A percentile compares a stretch with the other conserved stretches of the same genome.
These are phyloP conservation scores for Melampsora americana DNA, from an alignment of 1,284 basidiomycete species.

Conservation along the genomic window DNA sequence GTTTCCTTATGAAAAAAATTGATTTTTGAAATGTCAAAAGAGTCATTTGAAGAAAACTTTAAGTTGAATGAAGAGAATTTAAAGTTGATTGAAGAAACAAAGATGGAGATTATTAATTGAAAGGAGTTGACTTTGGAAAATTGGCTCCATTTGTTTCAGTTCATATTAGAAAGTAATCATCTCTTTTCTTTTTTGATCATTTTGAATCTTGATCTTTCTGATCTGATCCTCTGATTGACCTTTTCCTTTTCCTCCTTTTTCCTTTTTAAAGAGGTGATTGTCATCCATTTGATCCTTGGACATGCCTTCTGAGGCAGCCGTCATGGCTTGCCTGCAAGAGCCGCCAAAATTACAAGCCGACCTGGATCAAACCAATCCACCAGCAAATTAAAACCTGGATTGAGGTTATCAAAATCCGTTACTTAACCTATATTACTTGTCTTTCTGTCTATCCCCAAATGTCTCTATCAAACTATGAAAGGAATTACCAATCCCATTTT, in stretches of 20 bases:
- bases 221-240: too few species aligned
- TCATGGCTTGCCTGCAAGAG: too few species aligned
- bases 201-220: not conserved
- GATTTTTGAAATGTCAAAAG: conserved; percentile 37
- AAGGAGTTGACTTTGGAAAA: not conserved
- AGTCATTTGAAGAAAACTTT: conserved; percentile 11
- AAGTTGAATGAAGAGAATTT: conserved; percentile 12
- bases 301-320: too few species aligned
- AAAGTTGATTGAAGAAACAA: conserved; percentile 29
- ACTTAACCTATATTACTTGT: too few species aligned
- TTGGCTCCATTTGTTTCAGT: conserved; percentile 41
- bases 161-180: conserved; percentile 44
- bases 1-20: conserved; percentile 23
- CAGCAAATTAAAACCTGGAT: too few species aligned
- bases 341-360: too few species aligned
- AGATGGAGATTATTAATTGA: conserved; percentile 29
- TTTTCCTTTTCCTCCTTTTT: too few species aligned
- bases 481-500: too few species aligned
- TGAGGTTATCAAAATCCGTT: too few species aligned
- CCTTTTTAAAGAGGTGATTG: conserved; percentile 25
- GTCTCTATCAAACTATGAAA: too few species aligned
- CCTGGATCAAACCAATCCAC: too few species aligned
- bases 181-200: not conserved
- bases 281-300: conserved; percentile 39
- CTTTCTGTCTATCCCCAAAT: too few species aligned